Percentiles rank a stretch among this genome's conserved stretches.
Evolutionary conservation across 2,329 filamentous ascomycete genomes (phyloP).

Genomic region (Cercospora nicotianae): DNA sequence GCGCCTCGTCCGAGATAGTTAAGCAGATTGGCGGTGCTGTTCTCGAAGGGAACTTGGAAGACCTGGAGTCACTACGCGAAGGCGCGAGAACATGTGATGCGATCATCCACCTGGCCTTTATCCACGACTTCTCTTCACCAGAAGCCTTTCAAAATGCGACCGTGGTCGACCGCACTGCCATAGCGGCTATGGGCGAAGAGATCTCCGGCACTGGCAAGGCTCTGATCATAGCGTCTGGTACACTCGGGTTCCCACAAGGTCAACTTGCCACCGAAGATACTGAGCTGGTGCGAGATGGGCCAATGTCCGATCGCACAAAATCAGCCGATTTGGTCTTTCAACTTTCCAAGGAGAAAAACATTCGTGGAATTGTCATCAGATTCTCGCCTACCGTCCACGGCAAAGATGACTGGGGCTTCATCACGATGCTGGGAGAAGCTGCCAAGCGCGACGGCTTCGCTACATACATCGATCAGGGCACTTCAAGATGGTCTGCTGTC

Average conservation of each 20-base stretch:
- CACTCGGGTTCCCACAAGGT: conserved; percentile 20
- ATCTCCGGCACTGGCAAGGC: conserved; percentile 42
- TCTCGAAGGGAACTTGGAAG: conserved; percentile 44
- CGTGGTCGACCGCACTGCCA: conserved; percentile 39
- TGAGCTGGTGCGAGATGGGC: conserved; percentile 2
- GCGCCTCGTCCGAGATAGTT: conserved; percentile 39
- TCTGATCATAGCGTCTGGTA: conserved; percentile 42
- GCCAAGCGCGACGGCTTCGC: conserved; percentile 36
- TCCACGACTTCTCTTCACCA: conserved; percentile 28
- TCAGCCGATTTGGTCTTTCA: conserved; percentile 13
- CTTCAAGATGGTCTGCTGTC: conserved; percentile 35
- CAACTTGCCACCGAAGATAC: conserved; percentile 18
- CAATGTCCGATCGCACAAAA: conserved; percentile 10
- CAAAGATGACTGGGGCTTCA: conserved; percentile 42
- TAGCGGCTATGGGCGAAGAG: conserved; percentile 43
- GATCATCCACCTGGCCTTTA: conserved; percentile 48
- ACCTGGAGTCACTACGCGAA: conserved; percentile 42
- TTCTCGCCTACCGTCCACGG: conserved; percentile 51
- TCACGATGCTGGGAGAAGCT: conserved; percentile 39
- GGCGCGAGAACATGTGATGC: conserved; percentile 45
- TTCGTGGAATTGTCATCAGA: conserved; percentile 43
- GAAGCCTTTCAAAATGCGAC: conserved; percentile 34
- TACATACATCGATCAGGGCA: conserved; percentile 38
- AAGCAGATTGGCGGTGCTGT: conserved; percentile 43
- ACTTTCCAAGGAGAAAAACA: conserved; percentile 32